phyloP scores from a whole-genome alignment of 768 basidiomycete species.

The Amanita muscaria region DNA sequence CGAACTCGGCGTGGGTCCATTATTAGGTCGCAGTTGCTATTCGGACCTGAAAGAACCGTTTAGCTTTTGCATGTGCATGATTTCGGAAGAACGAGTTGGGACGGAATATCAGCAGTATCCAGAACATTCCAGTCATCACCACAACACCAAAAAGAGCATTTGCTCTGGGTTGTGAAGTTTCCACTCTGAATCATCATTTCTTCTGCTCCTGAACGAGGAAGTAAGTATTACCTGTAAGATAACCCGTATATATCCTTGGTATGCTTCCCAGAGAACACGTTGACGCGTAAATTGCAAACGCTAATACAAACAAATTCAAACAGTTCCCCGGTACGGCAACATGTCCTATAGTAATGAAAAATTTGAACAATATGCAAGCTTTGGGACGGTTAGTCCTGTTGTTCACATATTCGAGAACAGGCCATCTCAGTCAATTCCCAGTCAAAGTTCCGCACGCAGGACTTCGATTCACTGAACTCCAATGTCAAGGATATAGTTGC shows the following conservation, averaged over 20 bases:
- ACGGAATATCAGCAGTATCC: slow-evolving; percentile 82
- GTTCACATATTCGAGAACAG: too few relatives aligned
- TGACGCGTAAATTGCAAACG: too few relatives aligned
- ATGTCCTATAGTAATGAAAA: not conserved
- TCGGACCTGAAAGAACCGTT: not conserved
- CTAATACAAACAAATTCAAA: not conserved
- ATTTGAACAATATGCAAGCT: too few relatives aligned
- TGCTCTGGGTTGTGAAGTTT: slow-evolving; percentile 64
- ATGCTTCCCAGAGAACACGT: too few relatives aligned
- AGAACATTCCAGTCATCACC: slow-evolving; percentile 74
- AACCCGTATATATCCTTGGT: too few relatives aligned
- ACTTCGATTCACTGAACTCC: not conserved
- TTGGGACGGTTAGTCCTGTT: too few relatives aligned
- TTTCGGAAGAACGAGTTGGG: not conserved
- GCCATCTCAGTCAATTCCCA: too few relatives aligned
- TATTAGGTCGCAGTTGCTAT: not conserved
- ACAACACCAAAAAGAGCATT: slow-evolving; percentile 43
- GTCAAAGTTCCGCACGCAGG: not conserved
- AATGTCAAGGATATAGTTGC: slow-evolving; percentile 17
- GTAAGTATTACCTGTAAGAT: too few relatives aligned
- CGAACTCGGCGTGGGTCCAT: slow-evolving; percentile 5
- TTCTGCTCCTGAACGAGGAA: too few relatives aligned
- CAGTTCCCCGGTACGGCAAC: not conserved
- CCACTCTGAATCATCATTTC: slow-evolving; percentile 88
- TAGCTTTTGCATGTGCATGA: not conserved